These are phyloP conservation scores for Wickerhamiella vanderwaltii DNA, from an alignment of 805 yeast genomes.

Conservation along the genomic window DNA sequence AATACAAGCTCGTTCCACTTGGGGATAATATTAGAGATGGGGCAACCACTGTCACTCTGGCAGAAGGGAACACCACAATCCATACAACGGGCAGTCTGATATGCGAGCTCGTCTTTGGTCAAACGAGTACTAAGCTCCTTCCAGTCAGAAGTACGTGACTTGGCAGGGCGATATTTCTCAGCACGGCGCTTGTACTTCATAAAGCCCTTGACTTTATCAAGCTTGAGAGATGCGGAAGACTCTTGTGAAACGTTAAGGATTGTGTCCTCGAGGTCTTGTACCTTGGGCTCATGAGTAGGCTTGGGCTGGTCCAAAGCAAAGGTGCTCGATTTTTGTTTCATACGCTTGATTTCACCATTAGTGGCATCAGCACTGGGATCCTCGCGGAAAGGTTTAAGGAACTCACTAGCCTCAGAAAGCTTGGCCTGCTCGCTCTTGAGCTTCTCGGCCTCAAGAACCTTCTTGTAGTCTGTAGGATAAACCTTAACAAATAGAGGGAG, in stretches of 20 bases:
- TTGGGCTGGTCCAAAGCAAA: slow-evolving; percentile 16
- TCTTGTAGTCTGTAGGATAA: slow-evolving; percentile 82
- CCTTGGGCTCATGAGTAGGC: slow-evolving; percentile 65
- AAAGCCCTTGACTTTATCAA: slow-evolving; percentile 81
- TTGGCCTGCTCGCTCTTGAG: slow-evolving; percentile 50
- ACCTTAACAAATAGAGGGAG: slow-evolving; percentile 86
- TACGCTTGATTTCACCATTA: slow-evolving; percentile 67
- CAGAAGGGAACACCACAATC: slow-evolving; percentile 99
- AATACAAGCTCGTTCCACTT: slow-evolving; percentile 96
- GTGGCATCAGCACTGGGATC: slow-evolving; percentile 80
- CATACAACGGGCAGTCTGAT: slow-evolving; percentile 97
- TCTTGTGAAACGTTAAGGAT: slow-evolving; percentile 56
- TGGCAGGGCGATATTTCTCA: slow-evolving; percentile 72
- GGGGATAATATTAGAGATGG: slow-evolving; percentile 92
- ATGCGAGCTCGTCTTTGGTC: slow-evolving; percentile 72
- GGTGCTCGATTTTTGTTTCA: slow-evolving; percentile 20
- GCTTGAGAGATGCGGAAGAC: slow-evolving; percentile 42
- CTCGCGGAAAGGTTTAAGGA: slow-evolving; percentile 55
- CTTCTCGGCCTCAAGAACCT: slow-evolving; percentile 71
- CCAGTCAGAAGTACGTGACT: slow-evolving; percentile 79
- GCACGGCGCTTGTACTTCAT: slow-evolving; percentile 84
- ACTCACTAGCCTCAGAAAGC: slow-evolving; percentile 44
- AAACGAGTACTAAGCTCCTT: slow-evolving; percentile 73
- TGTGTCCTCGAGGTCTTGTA: slow-evolving; percentile 82
- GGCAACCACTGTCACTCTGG: slow-evolving; percentile 96